These are phyloP conservation scores for Hermanozyma aechmeae DNA, from an alignment of 805 yeast genomes.

Conservation along the genomic window DNA sequence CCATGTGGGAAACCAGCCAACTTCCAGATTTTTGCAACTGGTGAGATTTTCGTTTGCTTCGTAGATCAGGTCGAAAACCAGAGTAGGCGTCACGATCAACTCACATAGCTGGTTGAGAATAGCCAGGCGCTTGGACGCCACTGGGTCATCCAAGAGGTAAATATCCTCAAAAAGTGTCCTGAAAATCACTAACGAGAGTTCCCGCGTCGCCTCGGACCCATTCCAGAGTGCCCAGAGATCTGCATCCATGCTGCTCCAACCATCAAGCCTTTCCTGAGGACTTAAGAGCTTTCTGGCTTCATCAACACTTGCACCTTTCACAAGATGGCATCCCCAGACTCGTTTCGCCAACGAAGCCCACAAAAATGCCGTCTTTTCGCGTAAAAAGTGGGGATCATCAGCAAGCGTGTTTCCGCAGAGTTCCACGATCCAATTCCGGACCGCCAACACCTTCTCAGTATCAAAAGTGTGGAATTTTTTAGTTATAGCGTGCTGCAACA, in stretches of 20 bases:
- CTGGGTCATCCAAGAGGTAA: slow-evolving; percentile 83
- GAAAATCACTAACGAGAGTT: slow-evolving; percentile 66
- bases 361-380: slow-evolving; percentile 79
- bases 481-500: slow-evolving; percentile 66
- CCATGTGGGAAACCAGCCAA: slow-evolving; percentile 90
- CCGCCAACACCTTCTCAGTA: slow-evolving; percentile 48
- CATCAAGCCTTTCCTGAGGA: slow-evolving; percentile 12
- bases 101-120: slow-evolving; percentile 76
- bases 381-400: slow-evolving; percentile 82
- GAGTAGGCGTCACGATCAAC: slow-evolving; percentile 68
- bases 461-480: slow-evolving; percentile 47
- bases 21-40: slow-evolving; percentile 55
- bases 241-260: slow-evolving; percentile 86
- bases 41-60: slow-evolving; percentile 56
- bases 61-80: slow-evolving; percentile 51
- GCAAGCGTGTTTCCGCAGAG: slow-evolving; percentile 49
- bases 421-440: slow-evolving; percentile 80
- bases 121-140: slow-evolving; percentile 73
- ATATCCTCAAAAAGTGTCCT: slow-evolving; percentile 90
- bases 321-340: slow-evolving; percentile 76
- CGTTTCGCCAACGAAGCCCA: slow-evolving; percentile 92
- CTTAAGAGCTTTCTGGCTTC: too few species aligned
- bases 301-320: slow-evolving; percentile 21
- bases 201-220: slow-evolving; percentile 53
- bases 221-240: slow-evolving; percentile 72